Evolutionary conservation across 768 basidiomycete species (phyloP), one percentile per base, ranked within the genome.

Genomic region (Leccinum fibrillosum): DNA sequence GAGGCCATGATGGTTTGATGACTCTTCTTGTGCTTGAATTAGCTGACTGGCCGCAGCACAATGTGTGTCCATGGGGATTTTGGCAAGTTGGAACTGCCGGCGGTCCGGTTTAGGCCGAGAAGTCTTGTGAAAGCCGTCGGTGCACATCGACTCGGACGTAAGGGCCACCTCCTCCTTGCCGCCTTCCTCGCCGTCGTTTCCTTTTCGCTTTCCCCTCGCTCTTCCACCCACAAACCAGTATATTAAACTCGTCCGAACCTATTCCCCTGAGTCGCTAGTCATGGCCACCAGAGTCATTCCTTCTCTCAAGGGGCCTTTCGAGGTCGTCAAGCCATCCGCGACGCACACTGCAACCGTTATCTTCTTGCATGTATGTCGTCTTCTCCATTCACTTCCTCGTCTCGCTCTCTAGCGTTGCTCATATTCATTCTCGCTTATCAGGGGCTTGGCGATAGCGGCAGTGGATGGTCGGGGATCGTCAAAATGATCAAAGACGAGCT

Each of bases 291-390:
- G 61, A 58, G 64, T 64, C 47, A 64, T 67, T 54, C 57, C 59
- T 49, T 62, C 62, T 28, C 56, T 60, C 50, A 59, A 55, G 66
- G 54, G 70, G 23, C 66, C 70, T 21, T 80, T 69, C 70, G 71
- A 88, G 61, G 76, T 79, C 30, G 76, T 89, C 30, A 76, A 81
- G 37, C 78, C 90, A 11, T 67, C 76, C 44, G 66, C 76, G 39
- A 84, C 81, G 62, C 94, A 96, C 72, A 86, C 90, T 8, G 90
- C 92, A 8, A 94, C 92, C 0, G 84, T 96, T 62, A 88, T 96
- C 66, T 93, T 96, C 71, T 75, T 93, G 42, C 94, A 97, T 80
- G 93, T 93, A 71, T 66, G 89, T 54, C 48, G 51, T 52, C 15
- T 42, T 34, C 19, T 15, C 47, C 32, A 45, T 25, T 26, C 12